A percentile compares a stretch with the other conserved stretches of the same genome.
These are phyloP conservation scores for Clitocybe nebularis DNA, from an alignment of 1,284 basidiomycete species.

Conservation along the genomic window DNA sequence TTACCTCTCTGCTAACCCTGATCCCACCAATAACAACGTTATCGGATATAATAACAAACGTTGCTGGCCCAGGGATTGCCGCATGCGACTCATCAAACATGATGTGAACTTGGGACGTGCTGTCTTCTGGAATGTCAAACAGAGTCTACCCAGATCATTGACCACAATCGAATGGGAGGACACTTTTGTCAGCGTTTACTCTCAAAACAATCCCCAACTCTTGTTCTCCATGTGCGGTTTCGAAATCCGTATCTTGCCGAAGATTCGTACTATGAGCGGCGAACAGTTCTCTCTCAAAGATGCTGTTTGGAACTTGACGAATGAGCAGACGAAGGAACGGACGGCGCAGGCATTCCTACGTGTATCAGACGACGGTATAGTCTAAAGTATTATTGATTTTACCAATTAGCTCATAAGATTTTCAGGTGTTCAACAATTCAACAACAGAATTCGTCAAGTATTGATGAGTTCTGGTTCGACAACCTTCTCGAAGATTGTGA, in stretches of 20 bases:
- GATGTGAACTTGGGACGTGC: slow-evolving; percentile 98
- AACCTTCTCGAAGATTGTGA: slow-evolving; percentile 99
- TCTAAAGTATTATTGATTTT: slow-evolving; percentile 2
- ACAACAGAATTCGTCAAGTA: slow-evolving; percentile 94
- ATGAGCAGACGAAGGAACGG: slow-evolving; percentile 94
- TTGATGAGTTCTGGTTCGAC: slow-evolving; percentile 99
- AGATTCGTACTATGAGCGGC: slow-evolving; percentile 90
- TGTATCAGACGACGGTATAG: slow-evolving; percentile 86
- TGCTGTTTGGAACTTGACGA: slow-evolving; percentile 96
- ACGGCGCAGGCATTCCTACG: slow-evolving; percentile 97
- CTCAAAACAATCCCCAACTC: slow-evolving; percentile 96
- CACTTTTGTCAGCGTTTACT: slow-evolving; percentile 94
- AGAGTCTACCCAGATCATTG: slow-evolving; percentile 90
- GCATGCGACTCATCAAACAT: slow-evolving; percentile 99
- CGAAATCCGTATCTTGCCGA: slow-evolving; percentile 95
- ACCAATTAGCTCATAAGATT: slow-evolving; percentile 14
- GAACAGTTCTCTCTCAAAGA: slow-evolving; percentile 97
- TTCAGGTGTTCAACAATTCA: slow-evolving; percentile 88
- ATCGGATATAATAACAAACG: slow-evolving; percentile 99
- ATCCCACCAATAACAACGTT: slow-evolving; percentile 98
- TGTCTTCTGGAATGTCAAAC: slow-evolving; percentile 99
- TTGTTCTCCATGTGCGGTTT: slow-evolving; percentile 99
- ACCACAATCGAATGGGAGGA: slow-evolving; percentile 99
- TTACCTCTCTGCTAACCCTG: slow-evolving; percentile 94
- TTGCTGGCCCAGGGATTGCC: slow-evolving; percentile 98